Evolutionary conservation across 2,329 filamentous ascomycete genomes (phyloP).

Genomic region (Botrytis aclada): DNA sequence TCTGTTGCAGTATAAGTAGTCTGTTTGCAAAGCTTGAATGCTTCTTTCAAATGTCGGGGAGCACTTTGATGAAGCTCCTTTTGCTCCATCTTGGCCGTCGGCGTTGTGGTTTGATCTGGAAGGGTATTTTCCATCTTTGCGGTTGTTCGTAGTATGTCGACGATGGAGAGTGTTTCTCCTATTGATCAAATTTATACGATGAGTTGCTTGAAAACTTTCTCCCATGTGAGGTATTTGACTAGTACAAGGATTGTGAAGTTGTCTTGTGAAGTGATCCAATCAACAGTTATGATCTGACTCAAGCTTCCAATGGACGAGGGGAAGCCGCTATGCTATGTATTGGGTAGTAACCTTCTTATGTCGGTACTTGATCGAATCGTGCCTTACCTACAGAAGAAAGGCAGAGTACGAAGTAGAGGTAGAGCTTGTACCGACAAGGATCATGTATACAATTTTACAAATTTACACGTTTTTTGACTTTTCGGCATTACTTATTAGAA

Average conservation of each 20-base stretch:
- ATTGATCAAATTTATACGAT: background rate
- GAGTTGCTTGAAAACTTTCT: background rate
- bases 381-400: background rate
- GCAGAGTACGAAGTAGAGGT: background rate
- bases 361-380: background rate
- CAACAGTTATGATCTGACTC: background rate
- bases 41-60: constrained; percentile 62
- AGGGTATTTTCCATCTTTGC: background rate
- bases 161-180: background rate
- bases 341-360: background rate
- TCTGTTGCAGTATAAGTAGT: constrained; percentile 6
- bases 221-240: background rate
- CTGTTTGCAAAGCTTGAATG: constrained; percentile 64
- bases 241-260: background rate
- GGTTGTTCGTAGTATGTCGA: background rate
- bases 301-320: background rate
- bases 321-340: background rate
- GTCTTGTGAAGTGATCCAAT: background rate
- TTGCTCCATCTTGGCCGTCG: constrained; percentile 13
- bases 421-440: background rate
- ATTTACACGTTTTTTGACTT: background rate
- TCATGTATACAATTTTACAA: background rate
- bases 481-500: constrained; percentile 9
- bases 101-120: background rate
- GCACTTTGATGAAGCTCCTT: constrained; percentile 78